Percentiles rank a stretch among this genome's conserved stretches.
Conservation (phyloP, 306 rosid species). For the Medicago ruthenica region DNA sequence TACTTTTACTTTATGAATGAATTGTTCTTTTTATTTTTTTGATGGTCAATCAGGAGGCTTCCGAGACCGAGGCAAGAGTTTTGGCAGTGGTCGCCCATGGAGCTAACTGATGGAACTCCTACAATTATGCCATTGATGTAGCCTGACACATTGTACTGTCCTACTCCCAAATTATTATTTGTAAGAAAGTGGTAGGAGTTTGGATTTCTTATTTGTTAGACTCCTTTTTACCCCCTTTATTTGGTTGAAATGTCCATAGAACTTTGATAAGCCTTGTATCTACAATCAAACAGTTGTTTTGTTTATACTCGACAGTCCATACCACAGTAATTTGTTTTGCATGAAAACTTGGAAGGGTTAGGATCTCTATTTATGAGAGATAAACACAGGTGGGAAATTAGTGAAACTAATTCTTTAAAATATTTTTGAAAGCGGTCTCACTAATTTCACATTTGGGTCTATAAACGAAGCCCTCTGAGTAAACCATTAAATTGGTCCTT, state of each 20-base stretch:
- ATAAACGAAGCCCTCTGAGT: no score
- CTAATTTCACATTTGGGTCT: no score
- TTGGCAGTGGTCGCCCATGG: constrained; percentile 70
- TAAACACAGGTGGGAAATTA: no score
- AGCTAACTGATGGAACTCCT: constrained; percentile 51
- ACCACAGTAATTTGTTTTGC: constrained; percentile 25
- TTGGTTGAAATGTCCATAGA: constrained; percentile 43
- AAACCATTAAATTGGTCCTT: no score
- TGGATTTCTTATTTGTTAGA: constrained; percentile 27
- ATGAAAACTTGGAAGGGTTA: no score
- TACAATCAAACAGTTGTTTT: constrained; percentile 38
- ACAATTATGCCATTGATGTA: constrained; percentile 5
- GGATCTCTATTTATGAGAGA: no score
- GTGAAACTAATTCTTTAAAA: no score
- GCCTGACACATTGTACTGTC: constrained; percentile 36
- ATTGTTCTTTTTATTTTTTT: background rate
- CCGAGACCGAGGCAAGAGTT: constrained; percentile 75
- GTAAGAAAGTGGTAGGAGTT: constrained; percentile 50
- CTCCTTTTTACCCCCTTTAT: background rate
- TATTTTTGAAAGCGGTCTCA: no score
- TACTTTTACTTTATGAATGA: background rate
- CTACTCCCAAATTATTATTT: constrained; percentile 31
- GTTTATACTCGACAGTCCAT: constrained; percentile 44
- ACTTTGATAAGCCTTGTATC: constrained; percentile 35
- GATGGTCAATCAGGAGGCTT: constrained; percentile 59